phyloP scores from a whole-genome alignment of 225 moss, liverwort and hornwort species.

The Asterella californica region DNA sequence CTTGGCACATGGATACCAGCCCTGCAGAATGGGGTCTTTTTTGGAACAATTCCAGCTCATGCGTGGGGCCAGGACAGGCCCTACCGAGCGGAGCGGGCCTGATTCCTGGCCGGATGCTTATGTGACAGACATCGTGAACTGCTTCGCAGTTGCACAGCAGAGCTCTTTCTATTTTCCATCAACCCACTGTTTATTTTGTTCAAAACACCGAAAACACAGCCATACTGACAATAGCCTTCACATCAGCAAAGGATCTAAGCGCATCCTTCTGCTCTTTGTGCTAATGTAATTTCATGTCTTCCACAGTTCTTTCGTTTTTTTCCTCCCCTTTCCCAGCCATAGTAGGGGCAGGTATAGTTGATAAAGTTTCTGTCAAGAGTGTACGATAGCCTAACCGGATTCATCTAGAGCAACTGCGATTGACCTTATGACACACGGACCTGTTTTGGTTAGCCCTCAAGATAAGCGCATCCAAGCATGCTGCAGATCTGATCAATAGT shows the following conservation, averaged over 20 bases:
- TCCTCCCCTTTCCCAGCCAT: slow-evolving; percentile 42
- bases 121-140: slow-evolving; percentile 39
- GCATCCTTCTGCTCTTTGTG: slow-evolving; percentile 30
- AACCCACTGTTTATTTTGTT: slow-evolving; percentile 42
- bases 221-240: slow-evolving; percentile 11
- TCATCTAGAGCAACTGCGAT: slow-evolving; percentile 56
- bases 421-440: slow-evolving; percentile 38
- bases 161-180: slow-evolving; percentile 30
- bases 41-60: slow-evolving; percentile 71
- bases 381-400: slow-evolving; percentile 87
- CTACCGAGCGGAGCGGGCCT: slow-evolving; percentile 63
- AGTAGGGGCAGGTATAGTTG: slow-evolving; percentile 60
- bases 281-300: slow-evolving; percentile 55
- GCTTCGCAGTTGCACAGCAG: slow-evolving; percentile 24
- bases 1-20: slow-evolving; percentile 71
- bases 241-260: slow-evolving; percentile 15
- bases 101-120: slow-evolving; percentile 64
- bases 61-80: slow-evolving; percentile 49
- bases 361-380: slow-evolving; percentile 75
- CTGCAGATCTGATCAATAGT: slow-evolving; percentile 18
- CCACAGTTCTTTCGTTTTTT: slow-evolving; percentile 34
- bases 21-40: slow-evolving; percentile 60
- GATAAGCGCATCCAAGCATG: slow-evolving; percentile 21
- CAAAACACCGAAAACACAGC: slow-evolving; percentile 15
- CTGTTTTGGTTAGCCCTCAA: slow-evolving; percentile 20